A percentile compares a stretch with the other conserved stretches of the same genome.
Evolutionary conservation across 208 protist genomes (phyloP).

Genomic region (Crithidia thermophila): DNA sequence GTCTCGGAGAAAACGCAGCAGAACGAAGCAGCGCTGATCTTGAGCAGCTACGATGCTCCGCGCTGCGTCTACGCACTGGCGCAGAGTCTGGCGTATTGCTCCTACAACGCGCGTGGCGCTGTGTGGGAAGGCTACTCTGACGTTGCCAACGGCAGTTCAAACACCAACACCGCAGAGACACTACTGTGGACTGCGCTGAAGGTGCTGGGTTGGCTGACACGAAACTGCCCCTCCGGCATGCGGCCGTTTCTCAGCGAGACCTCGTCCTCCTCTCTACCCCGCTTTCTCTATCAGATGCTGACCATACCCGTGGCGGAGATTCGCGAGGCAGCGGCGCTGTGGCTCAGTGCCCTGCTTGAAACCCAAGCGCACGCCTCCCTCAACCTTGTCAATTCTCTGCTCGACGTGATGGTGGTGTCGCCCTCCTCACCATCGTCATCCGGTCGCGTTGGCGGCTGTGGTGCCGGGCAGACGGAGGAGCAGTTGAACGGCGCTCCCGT

Average conservation of each 20-base stretch:
- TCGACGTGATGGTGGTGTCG: conserved; percentile 7
- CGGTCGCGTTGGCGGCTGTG: background rate
- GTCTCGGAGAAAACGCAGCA: background rate
- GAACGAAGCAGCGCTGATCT: conserved; percentile 36
- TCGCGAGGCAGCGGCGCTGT: conserved; percentile 32
- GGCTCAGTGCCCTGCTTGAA: conserved; percentile 34
- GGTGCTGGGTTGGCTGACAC: conserved; percentile 32
- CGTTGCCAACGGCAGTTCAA: background rate
- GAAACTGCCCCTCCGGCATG: conserved; percentile 28
- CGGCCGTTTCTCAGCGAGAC: conserved; percentile 25
- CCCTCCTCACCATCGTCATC: too few relatives aligned
- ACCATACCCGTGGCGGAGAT: conserved; percentile 49
- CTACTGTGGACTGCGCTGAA: conserved; percentile 34
- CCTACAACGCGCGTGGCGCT: conserved; percentile 3
- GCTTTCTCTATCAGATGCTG: conserved; percentile 37
- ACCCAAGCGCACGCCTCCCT: conserved; percentile 27
- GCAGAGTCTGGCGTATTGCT: conserved; percentile 14
- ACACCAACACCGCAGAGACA: conserved; percentile 27
- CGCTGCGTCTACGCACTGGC: conserved; percentile 30
- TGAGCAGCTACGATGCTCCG: conserved; percentile 45
- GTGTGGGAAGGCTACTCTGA: background rate
- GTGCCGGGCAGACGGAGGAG: background rate
- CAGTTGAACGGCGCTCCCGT: too few relatives aligned
- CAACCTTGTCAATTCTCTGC: conserved; percentile 13
- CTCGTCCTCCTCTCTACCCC: background rate